Evolutionary conservation across 192 early-diverging fungal species (phyloP), one percentile per base, ranked within the genome.

Genomic region (Lobosporangium transversale): DNA sequence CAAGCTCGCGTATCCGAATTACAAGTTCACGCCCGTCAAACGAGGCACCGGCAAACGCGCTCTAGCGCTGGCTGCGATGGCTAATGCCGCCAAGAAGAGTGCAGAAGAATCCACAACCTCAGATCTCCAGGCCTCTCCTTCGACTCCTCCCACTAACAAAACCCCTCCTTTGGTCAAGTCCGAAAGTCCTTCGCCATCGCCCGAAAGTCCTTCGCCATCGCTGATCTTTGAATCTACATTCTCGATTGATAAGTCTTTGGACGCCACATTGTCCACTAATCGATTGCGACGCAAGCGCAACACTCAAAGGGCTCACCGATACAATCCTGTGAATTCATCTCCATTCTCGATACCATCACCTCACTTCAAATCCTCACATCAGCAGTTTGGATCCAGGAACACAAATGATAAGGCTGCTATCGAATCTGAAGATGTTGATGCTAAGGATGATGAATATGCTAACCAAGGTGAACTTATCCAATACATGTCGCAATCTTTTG

Each of bases 21-120:
- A 69, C 45, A 82, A 82, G 61, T 82, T 82, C 60, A 42, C 68
- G 3, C 80, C 80, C 1, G 53, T 33, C 35, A 79, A 82, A 66
- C 61, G 76, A 12, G 67, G 67, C 11, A 68, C 66, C 2, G 76
- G 66, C 8, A 79, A 79, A 33, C 80, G 59, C 15, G 68, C 68
- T 21, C 66, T 62, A 26, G 53, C 49, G 21, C 26, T 53, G n/a
- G 59, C 58, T 2, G 63, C 62, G 7, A 31, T 20, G 35, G 51
- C 57, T 6, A 33, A 59, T 1, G 62, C 54, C 10, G 48, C 62
- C 7, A 32, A 49, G 23, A 55, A 32, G 37, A 32, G 47, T 8
- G 58, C 52, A 24, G 53, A 31, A 2, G 12, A 30, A n/a, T 14
- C 17, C 23, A 42, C 9, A 17, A 9, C 40, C 17, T 42, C 17